Evolutionary conservation across 306 rosid genomes (phyloP).

Genomic region (Vigna trinervia): DNA sequence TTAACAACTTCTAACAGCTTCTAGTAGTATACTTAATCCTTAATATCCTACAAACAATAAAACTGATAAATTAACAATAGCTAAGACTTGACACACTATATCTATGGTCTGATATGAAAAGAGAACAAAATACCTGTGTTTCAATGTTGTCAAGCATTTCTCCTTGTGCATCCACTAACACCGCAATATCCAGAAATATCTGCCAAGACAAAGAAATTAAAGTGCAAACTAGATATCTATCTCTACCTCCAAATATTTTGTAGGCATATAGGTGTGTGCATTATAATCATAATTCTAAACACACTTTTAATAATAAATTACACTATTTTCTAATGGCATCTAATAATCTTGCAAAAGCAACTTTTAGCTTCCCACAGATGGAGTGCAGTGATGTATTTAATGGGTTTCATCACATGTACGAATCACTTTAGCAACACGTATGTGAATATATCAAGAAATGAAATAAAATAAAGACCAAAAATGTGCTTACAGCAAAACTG

Average conservation of each 20-base stretch:
- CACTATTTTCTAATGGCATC: neutral
- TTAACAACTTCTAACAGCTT: too few relatives aligned
- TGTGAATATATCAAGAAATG: neutral
- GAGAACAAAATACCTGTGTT: conserved; percentile 65
- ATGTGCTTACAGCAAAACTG: neutral
- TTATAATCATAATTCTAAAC: neutral
- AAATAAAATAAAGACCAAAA: neutral
- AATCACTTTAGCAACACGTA: neutral
- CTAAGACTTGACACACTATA: neutral
- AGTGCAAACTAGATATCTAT: conserved; percentile 13
- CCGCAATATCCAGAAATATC: conserved; percentile 94
- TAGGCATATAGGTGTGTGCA: neutral
- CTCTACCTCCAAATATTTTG: neutral
- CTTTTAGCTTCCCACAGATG: conserved; percentile 2
- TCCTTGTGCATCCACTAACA: conserved; percentile 91
- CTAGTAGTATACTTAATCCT: too few relatives aligned
- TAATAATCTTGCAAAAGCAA: conserved; percentile 7
- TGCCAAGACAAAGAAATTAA: conserved; percentile 47
- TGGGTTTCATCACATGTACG: too few relatives aligned
- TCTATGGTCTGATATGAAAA: neutral
- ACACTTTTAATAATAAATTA: neutral
- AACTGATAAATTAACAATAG: too few relatives aligned
- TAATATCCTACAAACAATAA: too few relatives aligned
- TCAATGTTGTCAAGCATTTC: conserved; percentile 93
- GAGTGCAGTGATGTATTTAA: too few relatives aligned